Conservation (phyloP, 805 yeast genomes). For the Wickerhamiella azymoides region DNA sequence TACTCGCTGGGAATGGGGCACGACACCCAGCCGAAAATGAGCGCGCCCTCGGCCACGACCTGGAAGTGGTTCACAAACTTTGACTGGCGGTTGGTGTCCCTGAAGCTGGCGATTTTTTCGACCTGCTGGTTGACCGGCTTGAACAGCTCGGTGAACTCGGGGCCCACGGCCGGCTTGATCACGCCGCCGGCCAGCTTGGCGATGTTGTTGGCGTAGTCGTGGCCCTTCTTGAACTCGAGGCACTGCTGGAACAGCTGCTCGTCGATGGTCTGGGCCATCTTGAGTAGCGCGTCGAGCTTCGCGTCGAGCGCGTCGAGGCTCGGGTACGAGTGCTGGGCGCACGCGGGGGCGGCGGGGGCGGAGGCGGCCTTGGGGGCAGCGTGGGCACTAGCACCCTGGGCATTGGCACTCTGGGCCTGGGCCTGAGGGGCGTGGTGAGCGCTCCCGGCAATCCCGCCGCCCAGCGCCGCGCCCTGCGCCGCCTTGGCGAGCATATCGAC, state of each 20-base stretch:
- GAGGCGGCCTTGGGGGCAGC: no score
- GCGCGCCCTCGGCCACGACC: slow-evolving; percentile 77
- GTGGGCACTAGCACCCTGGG: no score
- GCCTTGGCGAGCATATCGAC: neutral
- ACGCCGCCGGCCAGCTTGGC: slow-evolving; percentile 34
- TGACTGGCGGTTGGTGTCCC: slow-evolving; percentile 63
- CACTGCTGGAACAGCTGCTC: slow-evolving; percentile 26
- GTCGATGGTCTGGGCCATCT: slow-evolving; percentile 11
- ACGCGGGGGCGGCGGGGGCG: neutral
- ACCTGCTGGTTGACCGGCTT: slow-evolving; percentile 55
- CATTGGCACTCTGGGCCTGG: no score
- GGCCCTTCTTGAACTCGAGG: slow-evolving; percentile 16
- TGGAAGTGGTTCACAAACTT: slow-evolving; percentile 57
- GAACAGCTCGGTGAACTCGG: slow-evolving; percentile 41
- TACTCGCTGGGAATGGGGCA: slow-evolving; percentile 53
- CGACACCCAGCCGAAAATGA: slow-evolving; percentile 84
- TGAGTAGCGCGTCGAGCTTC: slow-evolving; percentile 9
- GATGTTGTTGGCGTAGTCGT: slow-evolving; percentile 21
- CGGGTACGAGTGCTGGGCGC: neutral
- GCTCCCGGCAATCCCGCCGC: neutral
- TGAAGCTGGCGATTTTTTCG: slow-evolving; percentile 42
- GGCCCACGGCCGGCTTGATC: slow-evolving; percentile 52
- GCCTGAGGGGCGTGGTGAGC: neutral
- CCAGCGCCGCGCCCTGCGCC: neutral
- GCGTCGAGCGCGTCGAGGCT: slow-evolving; percentile 7